phyloP scores from a whole-genome alignment of 2,329 filamentous ascomycete genomes.

The Zymoseptoria passerinii region DNA sequence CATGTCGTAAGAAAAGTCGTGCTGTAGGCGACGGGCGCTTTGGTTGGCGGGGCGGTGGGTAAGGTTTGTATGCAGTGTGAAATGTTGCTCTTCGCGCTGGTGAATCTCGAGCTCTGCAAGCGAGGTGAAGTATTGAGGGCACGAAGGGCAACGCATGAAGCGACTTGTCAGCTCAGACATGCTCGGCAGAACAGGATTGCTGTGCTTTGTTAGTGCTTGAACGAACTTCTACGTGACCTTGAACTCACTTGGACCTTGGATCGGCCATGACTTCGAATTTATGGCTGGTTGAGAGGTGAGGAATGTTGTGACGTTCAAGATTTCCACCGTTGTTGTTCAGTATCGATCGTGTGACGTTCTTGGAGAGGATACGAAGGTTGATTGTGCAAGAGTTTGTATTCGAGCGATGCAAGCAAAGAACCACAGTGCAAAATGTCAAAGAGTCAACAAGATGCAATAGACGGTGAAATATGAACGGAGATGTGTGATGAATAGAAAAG shows the following conservation, averaged over 20 bases:
- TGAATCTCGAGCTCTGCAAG: not conserved
- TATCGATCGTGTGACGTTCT: not conserved
- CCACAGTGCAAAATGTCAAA: conserved; percentile 6
- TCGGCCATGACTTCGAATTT: not conserved
- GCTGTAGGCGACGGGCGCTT: not conserved
- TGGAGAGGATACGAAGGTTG: not conserved
- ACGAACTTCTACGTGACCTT: not conserved
- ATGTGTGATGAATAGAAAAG: not conserved
- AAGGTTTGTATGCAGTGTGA: not conserved
- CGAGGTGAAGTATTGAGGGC: not conserved
- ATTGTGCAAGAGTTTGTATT: not conserved
- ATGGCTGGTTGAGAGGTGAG: too few relatives aligned
- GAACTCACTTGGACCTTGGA: not conserved
- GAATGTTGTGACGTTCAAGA: too few relatives aligned
- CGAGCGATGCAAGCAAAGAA: conserved; percentile 3
- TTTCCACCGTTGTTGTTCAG: too few relatives aligned
- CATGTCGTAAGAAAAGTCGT: not conserved
- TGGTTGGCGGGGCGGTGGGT: not conserved
- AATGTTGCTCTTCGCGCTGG: not conserved
- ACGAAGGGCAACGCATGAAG: not conserved
- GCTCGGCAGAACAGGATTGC: not conserved
- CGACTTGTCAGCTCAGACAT: not conserved
- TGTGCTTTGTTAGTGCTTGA: not conserved
- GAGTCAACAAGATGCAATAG: conserved; percentile 3
- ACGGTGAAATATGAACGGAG: not conserved